A percentile compares a stretch with the other conserved stretches of the same genome.
Conservation (phyloP, 345 rosid species). For the Clausena lansium region DNA sequence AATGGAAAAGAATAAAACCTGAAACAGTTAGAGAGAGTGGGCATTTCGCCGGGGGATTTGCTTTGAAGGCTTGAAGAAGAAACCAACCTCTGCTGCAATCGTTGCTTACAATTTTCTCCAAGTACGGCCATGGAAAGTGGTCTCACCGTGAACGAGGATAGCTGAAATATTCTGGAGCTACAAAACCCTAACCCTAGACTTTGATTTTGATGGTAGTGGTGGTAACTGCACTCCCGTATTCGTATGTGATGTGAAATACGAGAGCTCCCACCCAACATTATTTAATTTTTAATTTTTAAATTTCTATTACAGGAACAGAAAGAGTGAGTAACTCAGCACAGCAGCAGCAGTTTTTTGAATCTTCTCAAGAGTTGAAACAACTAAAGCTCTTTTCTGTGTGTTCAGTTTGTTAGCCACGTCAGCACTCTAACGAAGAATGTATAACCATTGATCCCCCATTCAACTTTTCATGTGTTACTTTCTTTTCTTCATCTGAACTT, state of each 20-base stretch:
- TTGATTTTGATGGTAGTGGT: slow-evolving; percentile 20
- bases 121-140: slow-evolving; percentile 28
- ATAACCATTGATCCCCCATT: too few species aligned
- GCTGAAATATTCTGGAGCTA: slow-evolving; percentile 39
- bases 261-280: slow-evolving; percentile 66
- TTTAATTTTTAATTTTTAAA: neutral
- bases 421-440: neutral
- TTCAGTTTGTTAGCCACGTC: neutral
- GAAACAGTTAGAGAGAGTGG: slow-evolving; percentile 50
- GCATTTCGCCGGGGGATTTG: slow-evolving; percentile 46
- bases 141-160: slow-evolving; percentile 48
- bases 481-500: too few species aligned
- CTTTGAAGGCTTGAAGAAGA: slow-evolving; percentile 38
- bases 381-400: neutral
- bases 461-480: too few species aligned
- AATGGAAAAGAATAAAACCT: slow-evolving; percentile 36
- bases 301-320: too few species aligned
- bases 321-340: neutral
- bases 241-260: slow-evolving; percentile 63
- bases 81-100: slow-evolving; percentile 34
- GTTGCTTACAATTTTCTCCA: slow-evolving; percentile 16
- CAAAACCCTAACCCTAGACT: slow-evolving; percentile 48
- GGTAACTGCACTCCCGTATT: slow-evolving; percentile 41
- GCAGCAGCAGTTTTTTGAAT: neutral
- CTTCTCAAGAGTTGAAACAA: neutral